These are phyloP conservation scores for Quercus lobata DNA, from an alignment of 331 rosid genomes.

Conservation along the genomic window DNA sequence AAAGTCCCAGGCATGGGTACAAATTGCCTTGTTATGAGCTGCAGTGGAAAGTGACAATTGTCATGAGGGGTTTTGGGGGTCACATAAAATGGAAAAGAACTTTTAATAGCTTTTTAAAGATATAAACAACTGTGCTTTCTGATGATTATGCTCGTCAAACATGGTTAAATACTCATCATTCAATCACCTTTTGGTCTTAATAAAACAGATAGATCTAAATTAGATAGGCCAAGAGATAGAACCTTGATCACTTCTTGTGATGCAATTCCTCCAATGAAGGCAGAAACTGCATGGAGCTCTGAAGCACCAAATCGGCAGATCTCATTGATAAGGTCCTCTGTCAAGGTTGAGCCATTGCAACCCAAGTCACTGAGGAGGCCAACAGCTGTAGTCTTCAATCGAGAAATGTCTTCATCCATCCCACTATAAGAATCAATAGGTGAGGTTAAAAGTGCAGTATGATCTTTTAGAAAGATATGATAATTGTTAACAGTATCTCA, in stretches of 20 bases:
- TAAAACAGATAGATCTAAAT: neutral
- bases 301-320: conserved; percentile 99
- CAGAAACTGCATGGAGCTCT: conserved; percentile 91
- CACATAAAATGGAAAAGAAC: neutral
- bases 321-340: conserved; percentile 96
- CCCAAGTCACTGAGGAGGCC: conserved; percentile 84
- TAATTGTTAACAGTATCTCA: neutral
- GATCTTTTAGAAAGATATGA: neutral
- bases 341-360: conserved; percentile 72
- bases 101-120: neutral
- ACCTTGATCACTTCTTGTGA: conserved; percentile 99
- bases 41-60: conserved; percentile 14
- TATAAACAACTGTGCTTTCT: too few species aligned
- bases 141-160: too few species aligned
- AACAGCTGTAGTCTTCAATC: conserved; percentile 80
- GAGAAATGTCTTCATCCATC: conserved; percentile 89
- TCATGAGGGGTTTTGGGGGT: neutral
- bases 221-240: conserved; percentile 12
- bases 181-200: neutral
- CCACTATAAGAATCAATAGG: conserved; percentile 46
- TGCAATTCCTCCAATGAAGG: conserved; percentile 92
- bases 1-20: conserved; percentile 88
- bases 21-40: conserved; percentile 93
- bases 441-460: neutral
- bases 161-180: too few species aligned